Conservation (phyloP, 2,329 filamentous ascomycete genomes). For the Pyrenophora tritici-repentis region DNA sequence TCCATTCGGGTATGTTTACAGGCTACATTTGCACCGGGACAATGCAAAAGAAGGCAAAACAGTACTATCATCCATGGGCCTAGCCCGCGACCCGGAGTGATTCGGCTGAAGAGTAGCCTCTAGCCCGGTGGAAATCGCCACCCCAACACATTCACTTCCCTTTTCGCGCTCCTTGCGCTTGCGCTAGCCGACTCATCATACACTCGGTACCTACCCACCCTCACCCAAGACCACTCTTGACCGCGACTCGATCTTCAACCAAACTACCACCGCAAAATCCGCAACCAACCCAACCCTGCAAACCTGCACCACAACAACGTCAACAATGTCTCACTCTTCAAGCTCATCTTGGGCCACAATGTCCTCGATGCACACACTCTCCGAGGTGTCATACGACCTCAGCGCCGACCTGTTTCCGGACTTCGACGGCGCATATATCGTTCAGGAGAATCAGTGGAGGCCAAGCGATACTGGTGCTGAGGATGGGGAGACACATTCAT, state of each 20-base stretch:
- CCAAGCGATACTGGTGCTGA: too few relatives aligned
- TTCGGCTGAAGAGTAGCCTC: too few relatives aligned
- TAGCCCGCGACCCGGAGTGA: too few relatives aligned
- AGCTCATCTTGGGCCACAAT: constrained; percentile 7
- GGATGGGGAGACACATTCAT: not conserved
- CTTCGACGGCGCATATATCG: not conserved
- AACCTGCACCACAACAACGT: not conserved
- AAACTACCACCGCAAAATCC: not conserved
- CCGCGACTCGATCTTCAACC: not conserved
- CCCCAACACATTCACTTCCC: too few relatives aligned
- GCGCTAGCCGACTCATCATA: too few relatives aligned
- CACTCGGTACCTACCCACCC: too few relatives aligned
- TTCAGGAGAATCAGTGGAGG: not conserved
- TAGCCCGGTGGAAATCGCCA: too few relatives aligned
- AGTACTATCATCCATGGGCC: too few relatives aligned
- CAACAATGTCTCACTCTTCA: constrained; percentile 1
- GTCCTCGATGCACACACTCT: constrained; percentile 1
- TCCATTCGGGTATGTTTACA: too few relatives aligned
- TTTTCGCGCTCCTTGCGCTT: too few relatives aligned
- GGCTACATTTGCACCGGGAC: too few relatives aligned
- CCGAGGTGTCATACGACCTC: not conserved
- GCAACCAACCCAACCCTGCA: not conserved
- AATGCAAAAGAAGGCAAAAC: too few relatives aligned
- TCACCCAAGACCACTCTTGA: not conserved
- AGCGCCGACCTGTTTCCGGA: not conserved